Conservation (phyloP, 2,329 filamentous ascomycete species). For the Fusarium pseudonygamai region DNA sequence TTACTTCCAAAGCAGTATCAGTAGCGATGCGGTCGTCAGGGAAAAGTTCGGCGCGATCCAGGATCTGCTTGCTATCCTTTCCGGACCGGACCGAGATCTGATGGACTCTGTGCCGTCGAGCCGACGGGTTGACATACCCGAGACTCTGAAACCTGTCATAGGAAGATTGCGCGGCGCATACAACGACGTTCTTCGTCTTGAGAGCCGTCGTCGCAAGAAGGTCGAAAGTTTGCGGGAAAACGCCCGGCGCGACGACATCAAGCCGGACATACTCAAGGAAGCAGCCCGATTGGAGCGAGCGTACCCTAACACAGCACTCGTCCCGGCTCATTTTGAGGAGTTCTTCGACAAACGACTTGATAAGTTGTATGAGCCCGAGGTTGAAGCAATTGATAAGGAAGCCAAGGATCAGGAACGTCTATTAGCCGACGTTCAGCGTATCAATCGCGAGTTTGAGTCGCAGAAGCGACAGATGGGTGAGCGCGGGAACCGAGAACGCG, state of each 20-base stretch:
- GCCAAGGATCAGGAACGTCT: conserved; percentile 79
- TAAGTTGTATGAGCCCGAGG: conserved; percentile 79
- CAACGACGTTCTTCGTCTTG: conserved; percentile 85
- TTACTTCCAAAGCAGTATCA: conserved; percentile 76
- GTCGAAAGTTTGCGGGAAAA: conserved; percentile 83
- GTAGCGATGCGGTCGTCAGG: conserved; percentile 70
- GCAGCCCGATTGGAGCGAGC: conserved; percentile 85
- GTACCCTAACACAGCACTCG: conserved; percentile 84
- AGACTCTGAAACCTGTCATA: conserved; percentile 81
- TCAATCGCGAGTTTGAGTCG: conserved; percentile 80
- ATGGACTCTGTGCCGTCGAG: conserved; percentile 92
- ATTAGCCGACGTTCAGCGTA: conserved; percentile 73
- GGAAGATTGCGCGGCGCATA: conserved; percentile 80
- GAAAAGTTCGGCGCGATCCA: conserved; percentile 83
- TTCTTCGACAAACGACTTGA: conserved; percentile 87
- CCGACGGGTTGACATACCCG: conserved; percentile 79
- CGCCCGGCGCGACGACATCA: conserved; percentile 87
- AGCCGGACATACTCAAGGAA: conserved; percentile 82
- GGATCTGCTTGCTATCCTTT: conserved; percentile 77
- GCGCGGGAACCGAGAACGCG: conserved; percentile 74
- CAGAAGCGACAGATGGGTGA: conserved; percentile 74
- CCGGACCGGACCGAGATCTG: conserved; percentile 80
- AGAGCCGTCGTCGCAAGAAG: conserved; percentile 81
- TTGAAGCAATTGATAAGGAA: conserved; percentile 76
- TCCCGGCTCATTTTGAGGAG: conserved; percentile 89